Base-by-base conservation (phyloP, 1,139 yeast species). In the Zygoascus hellenicus region DNA sequence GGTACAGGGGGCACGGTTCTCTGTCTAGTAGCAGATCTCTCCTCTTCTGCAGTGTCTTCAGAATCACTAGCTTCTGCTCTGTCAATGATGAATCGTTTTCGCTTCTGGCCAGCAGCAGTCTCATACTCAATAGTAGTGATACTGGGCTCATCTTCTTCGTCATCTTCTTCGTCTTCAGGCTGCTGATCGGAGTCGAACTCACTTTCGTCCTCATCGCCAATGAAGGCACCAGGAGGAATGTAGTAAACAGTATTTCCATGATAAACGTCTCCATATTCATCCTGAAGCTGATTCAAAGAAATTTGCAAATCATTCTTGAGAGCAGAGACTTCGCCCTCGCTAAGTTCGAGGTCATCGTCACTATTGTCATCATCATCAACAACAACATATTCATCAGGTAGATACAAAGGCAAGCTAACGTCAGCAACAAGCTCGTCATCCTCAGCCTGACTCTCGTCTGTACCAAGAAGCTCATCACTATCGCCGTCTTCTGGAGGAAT, bases 331-430 rank as follows among this genome's bases (percentile, higher is more conserved):
- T 40, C 36, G 5, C 33, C 40, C 14, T 26, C 48, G 13, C 32
- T 39, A 14, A 29, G 38, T 2, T 34, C 26, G 5, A 29, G 30
- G 3, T 32, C 48, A 9, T 22, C 30, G 13, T 31, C 45, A 16
- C 33, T 32, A 11, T 48, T 46, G n/a, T 40, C 47, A 6, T 43
- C 52, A 17, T 36, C 46, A 3, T 45, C 42, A 29, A 43, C 42
- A 38, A 36, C 50, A 15, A 22, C 40, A 10, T 42, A 36, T 2
- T 6, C 22, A 5, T 7, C 37, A 9, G 19, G 9, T 33, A 16
- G 36, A 33, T 11, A n/a, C 4, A 13, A 13, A 13, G 16, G 36
- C 16, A 33, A 9, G 15, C 36, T n/a, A n/a, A 9, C 5, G 16
- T 11, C 36, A 9, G 16, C 17, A 13, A 13, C 17, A 5, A 33